Evolutionary conservation across 352 stramenopile species (phyloP).

Genomic region (Pythium dissimile): DNA sequence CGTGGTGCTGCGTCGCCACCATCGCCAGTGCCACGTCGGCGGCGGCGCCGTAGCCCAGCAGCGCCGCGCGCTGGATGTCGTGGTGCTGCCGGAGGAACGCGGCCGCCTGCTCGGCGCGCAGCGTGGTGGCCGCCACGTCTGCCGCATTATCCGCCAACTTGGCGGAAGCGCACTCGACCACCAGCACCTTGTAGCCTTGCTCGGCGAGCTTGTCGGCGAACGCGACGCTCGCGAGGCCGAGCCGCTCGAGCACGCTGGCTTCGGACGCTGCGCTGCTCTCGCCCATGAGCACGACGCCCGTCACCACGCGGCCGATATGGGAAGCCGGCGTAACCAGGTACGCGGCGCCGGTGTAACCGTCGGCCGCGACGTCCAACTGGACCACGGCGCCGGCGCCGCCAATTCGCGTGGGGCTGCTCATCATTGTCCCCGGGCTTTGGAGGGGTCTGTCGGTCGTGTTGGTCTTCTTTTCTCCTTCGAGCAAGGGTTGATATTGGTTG

Average conservation of each 20-base stretch:
- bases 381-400: conserved; percentile 17
- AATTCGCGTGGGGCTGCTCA: conserved; percentile 6
- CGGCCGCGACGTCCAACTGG: not conserved
- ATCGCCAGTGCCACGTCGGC: conserved; percentile 70
- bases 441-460: too few relatives aligned
- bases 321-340: conserved; percentile 71
- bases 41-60: conserved; percentile 62
- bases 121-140: conserved; percentile 6
- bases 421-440: not conserved
- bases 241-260: conserved; percentile 15
- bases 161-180: conserved; percentile 43
- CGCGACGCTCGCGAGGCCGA: conserved; percentile 51
- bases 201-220: conserved; percentile 87
- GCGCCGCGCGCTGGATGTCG: conserved; percentile 67
- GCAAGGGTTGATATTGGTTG: not conserved
- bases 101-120: conserved; percentile 41
- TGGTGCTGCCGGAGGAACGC: conserved; percentile 66
- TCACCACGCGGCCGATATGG: conserved; percentile 84
- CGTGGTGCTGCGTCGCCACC: conserved; percentile 34
- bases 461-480: not conserved
- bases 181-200: conserved; percentile 86
- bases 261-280: conserved; percentile 16
- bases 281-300: conserved; percentile 68
- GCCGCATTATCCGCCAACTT: conserved; percentile 15
- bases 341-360: too few relatives aligned